Conservation (phyloP, 2,329 filamentous ascomycete genomes). For the Hymenoscyphus occultus region DNA sequence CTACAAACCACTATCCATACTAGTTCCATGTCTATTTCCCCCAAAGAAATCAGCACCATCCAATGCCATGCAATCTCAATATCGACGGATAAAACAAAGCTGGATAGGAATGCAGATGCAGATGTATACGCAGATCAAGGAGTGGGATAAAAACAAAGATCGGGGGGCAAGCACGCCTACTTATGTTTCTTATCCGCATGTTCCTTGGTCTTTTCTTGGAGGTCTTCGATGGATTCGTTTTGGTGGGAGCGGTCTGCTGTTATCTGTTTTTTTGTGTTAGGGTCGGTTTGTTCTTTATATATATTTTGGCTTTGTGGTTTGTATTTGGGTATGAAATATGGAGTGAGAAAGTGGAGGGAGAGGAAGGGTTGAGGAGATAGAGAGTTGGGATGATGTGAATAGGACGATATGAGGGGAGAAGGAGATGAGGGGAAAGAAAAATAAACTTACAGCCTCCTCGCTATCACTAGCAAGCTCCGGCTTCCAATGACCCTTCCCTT, state of each 20-base stretch:
- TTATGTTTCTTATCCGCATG: conserved; percentile 41
- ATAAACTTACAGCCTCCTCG: conserved; percentile 64
- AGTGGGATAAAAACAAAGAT: neutral
- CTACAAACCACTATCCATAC: conserved; percentile 28
- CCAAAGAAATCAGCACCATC: conserved; percentile 8
- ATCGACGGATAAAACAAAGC: conserved; percentile 8
- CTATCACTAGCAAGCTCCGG: conserved; percentile 73
- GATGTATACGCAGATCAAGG: too few relatives aligned
- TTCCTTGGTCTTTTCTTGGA: conserved; percentile 56
- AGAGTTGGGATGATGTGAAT: too few relatives aligned
- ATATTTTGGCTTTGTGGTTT: too few relatives aligned
- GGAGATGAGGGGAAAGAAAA: neutral
- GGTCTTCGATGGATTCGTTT: conserved; percentile 50
- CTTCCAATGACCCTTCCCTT: conserved; percentile 73
- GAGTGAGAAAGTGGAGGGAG: too few relatives aligned
- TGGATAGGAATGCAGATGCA: neutral
- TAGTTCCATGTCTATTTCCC: conserved; percentile 29
- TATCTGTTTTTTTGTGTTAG: conserved; percentile 19
- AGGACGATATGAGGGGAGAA: neutral
- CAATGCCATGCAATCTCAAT: too few relatives aligned
- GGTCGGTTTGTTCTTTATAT: neutral
- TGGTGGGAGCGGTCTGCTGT: conserved; percentile 26
- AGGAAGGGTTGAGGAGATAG: too few relatives aligned
- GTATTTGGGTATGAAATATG: too few relatives aligned
- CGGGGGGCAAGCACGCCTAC: conserved; percentile 24